Percentiles rank a stretch among this genome's conserved stretches.
These are phyloP conservation scores for Mycena sanguinolenta DNA, from an alignment of 768 basidiomycete species.

Conservation along the genomic window DNA sequence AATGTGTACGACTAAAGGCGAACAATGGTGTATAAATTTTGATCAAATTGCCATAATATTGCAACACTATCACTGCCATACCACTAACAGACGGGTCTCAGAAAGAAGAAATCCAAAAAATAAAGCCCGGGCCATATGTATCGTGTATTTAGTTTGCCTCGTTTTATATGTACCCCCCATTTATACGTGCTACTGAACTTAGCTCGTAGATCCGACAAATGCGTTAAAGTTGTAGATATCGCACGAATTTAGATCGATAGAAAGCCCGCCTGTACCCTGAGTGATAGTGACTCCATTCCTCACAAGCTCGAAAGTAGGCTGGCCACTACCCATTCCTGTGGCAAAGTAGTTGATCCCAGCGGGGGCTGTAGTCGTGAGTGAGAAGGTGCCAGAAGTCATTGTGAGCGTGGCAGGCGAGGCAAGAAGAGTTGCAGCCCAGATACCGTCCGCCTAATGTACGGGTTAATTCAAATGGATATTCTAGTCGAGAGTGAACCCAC, in stretches of 20 bases:
- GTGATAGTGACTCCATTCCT: neutral
- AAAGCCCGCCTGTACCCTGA: neutral
- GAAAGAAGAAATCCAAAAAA: no score
- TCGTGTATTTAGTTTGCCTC: no score
- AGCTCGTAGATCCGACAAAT: neutral
- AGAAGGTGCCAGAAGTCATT: neutral
- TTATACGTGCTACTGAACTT: neutral
- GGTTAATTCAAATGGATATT: neutral
- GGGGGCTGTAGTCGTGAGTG: neutral
- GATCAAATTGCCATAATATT: no score
- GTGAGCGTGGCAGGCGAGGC: neutral
- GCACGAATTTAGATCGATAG: slow-evolving; percentile 3
- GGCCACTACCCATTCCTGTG: neutral
- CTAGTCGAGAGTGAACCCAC: neutral
- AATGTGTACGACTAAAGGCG: no score
- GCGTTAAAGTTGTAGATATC: slow-evolving; percentile 6
- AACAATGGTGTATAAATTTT: no score
- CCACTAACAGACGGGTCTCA: no score
- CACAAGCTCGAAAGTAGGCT: neutral
- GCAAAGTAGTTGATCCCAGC: slow-evolving; percentile 4
- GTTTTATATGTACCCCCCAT: neutral
- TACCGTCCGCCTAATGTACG: neutral
- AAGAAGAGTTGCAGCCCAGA: slow-evolving; percentile 1
- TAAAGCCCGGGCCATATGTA: no score
- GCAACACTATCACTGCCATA: no score